Percentiles rank a stretch among this genome's conserved stretches.
Conservation (phyloP, 345 rosid species). For the Melaleuca quinquenervia region DNA sequence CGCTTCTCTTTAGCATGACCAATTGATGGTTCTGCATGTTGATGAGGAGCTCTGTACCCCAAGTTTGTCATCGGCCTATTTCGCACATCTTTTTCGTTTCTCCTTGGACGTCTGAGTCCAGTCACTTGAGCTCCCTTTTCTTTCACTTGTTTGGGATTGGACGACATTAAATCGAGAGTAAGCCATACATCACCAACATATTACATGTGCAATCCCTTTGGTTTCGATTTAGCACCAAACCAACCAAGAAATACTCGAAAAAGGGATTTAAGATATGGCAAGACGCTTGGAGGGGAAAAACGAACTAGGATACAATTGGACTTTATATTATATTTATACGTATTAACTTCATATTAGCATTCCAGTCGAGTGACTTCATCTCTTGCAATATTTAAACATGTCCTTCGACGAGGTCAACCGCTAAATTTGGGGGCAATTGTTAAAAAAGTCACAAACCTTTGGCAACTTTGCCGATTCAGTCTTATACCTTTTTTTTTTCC, state of each 20-base stretch:
- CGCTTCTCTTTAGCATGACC: background rate
- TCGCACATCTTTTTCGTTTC: background rate
- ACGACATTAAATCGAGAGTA: background rate
- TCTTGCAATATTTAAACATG: accelerated
- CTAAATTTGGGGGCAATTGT: too few relatives aligned
- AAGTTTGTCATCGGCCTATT: accelerated
- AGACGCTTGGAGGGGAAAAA: too few relatives aligned
- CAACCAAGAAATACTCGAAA: background rate
- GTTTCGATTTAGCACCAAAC: background rate
- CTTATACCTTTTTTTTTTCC: too few relatives aligned
- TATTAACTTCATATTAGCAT: background rate
- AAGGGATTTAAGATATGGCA: background rate
- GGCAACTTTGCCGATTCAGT: too few relatives aligned
- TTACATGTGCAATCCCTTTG: background rate
- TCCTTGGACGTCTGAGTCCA: background rate
- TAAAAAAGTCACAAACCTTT: too few relatives aligned
- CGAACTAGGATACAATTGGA: too few relatives aligned
- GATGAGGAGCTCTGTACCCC: background rate
- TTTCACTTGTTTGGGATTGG: background rate
- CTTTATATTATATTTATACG: too few relatives aligned
- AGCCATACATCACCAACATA: background rate
- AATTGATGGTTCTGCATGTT: accelerated
- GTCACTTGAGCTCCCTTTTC: background rate
- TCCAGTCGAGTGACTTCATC: background rate
- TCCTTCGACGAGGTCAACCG: background rate